Percentiles rank a stretch among this genome's conserved stretches.
phyloP scores from a whole-genome alignment of 116 monocot genomes.

The Papilionanthe hybrid region DNA sequence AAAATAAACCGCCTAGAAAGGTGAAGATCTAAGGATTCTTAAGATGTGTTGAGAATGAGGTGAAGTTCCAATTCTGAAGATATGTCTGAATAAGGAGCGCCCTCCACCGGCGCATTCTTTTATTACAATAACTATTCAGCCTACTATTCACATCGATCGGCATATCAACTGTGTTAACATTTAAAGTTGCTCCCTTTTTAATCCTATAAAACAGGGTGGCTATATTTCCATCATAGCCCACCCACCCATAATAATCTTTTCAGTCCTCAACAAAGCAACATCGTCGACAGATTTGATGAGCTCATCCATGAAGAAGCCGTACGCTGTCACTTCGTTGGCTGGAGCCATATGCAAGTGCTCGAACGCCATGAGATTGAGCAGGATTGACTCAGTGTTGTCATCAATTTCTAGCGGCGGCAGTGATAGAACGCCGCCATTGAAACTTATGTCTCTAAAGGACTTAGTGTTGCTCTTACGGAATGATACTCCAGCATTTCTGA shows the following conservation, averaged over 20 bases:
- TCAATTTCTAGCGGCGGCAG: not conserved
- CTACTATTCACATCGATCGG: not conserved
- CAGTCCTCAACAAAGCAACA: not conserved
- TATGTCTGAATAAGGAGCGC: not conserved
- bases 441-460: not conserved
- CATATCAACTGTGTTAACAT: not conserved
- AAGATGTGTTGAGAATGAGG: not conserved
- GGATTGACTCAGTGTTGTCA: not conserved
- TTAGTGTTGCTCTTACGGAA: too few species aligned
- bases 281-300: not conserved
- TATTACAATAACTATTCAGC: not conserved
- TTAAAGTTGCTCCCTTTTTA: constrained; percentile 1
- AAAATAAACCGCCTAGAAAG: not conserved
- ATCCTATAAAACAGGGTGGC: not conserved
- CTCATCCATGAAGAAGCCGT: constrained; percentile 13
- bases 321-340: not conserved
- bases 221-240: not conserved
- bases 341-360: not conserved
- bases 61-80: too few species aligned
- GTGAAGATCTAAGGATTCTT: constrained; percentile 6
- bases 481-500: not conserved
- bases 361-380: not conserved
- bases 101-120: constrained; percentile 2
- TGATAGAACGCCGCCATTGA: not conserved
- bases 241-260: not conserved